These are phyloP conservation scores for Coniochaeta sp. DNA, from an alignment of 2,329 filamentous ascomycete species.

Conservation along the genomic window DNA sequence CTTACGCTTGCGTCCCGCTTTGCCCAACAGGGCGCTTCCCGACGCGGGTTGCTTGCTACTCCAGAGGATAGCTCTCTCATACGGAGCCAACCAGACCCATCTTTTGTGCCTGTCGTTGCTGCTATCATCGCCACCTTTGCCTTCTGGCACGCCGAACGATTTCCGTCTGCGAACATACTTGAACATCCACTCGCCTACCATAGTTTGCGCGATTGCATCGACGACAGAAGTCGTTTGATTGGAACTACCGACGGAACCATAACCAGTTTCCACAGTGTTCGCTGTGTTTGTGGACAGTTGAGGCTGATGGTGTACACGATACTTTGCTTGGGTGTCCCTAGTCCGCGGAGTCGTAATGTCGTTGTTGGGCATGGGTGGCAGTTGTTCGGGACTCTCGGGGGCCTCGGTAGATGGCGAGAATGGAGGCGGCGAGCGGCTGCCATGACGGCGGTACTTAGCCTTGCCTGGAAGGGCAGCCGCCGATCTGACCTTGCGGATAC, in stretches of 20 bases:
- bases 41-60: conserved; percentile 93
- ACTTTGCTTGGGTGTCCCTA: conserved; percentile 28
- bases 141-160: conserved; percentile 76
- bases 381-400: conserved; percentile 54
- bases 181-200: conserved; percentile 98
- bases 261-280: conserved; percentile 34
- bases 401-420: conserved; percentile 61
- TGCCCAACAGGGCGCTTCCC: conserved; percentile 82
- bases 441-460: conserved; percentile 38
- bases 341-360: conserved; percentile 57
- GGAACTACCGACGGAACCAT: conserved; percentile 47
- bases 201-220: conserved; percentile 93
- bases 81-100: conserved; percentile 98
- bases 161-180: conserved; percentile 84
- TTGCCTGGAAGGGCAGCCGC: conserved; percentile 62
- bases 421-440: conserved; percentile 50
- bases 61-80: conserved; percentile 95
- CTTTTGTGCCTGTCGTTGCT: conserved; percentile 81
- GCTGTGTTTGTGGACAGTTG: conserved; percentile 55
- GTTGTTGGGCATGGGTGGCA: conserved; percentile 68
- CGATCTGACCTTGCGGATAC: conserved; percentile 77
- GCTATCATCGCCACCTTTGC: conserved; percentile 58
- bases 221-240: conserved; percentile 74
- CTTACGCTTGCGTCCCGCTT: conserved; percentile 90
- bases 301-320: conserved; percentile 43